A percentile compares a stretch with the other conserved stretches of the same genome.
phyloP scores from a whole-genome alignment of 495 filamentous ascomycete genomes.

The Trichoderma reesei region DNA sequence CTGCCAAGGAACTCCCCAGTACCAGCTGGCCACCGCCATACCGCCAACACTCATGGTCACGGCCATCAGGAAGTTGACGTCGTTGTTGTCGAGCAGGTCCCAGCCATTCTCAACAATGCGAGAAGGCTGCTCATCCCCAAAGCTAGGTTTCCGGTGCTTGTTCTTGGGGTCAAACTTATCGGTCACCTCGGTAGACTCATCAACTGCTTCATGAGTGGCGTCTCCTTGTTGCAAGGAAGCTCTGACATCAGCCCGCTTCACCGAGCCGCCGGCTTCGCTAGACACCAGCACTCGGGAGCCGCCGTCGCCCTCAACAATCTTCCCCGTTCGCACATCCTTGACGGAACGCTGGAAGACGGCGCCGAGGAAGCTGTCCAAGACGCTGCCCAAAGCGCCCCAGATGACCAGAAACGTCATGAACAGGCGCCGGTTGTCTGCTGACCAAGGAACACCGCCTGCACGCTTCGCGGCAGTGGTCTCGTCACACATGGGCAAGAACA shows the following conservation, averaged over 20 bases:
- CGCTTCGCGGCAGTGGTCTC: conserved; percentile 22
- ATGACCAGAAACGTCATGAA: conserved; percentile 52
- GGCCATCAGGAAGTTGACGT: conserved; percentile 87
- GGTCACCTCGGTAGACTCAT: conserved; percentile 18
- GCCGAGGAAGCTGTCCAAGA: conserved; percentile 80
- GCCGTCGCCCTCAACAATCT: conserved; percentile 81
- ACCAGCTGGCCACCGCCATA: conserved; percentile 53
- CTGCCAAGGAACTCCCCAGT: conserved; percentile 37
- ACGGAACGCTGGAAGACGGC: conserved; percentile 81
- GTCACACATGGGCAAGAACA: conserved; percentile 62
- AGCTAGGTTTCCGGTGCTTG: conserved; percentile 37
- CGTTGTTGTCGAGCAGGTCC: conserved; percentile 86
- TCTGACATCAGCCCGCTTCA: conserved; percentile 28
- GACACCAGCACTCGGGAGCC: conserved; percentile 59
- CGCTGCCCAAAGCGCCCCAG: conserved; percentile 67
- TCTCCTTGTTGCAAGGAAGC: conserved; percentile 15
- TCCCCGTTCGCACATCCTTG: conserved; percentile 69
- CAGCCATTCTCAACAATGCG: conserved; percentile 60
- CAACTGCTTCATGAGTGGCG: conserved; percentile 13
- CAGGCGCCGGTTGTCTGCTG: conserved; percentile 36
- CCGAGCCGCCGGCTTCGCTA: conserved; percentile 14
- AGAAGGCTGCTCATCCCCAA: conserved; percentile 51
- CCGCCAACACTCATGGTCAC: conserved; percentile 65
- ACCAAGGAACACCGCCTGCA: conserved; percentile 34
- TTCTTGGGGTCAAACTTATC: conserved; percentile 32